Evolutionary conservation across 208 protist genomes (phyloP).

Genomic region (Phytomonas serpens): DNA sequence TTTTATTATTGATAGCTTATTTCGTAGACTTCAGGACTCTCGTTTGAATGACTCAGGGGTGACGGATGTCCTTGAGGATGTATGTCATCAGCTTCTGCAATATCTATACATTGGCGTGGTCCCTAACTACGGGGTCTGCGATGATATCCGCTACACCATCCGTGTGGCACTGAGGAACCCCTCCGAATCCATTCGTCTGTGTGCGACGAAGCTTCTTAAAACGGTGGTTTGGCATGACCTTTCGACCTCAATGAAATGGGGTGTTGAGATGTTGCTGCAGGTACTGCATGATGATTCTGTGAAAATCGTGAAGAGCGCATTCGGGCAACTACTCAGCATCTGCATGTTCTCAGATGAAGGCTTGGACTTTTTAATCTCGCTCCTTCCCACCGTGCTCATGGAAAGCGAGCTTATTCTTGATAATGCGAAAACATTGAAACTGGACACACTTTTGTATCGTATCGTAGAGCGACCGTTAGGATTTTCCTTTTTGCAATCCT

Average conservation of each 20-base stretch:
- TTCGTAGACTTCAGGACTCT: conserved; percentile 44
- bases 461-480: conserved; percentile 64
- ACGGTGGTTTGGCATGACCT: conserved; percentile 77
- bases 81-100: conserved; percentile 68
- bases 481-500: conserved; percentile 79
- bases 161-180: conserved; percentile 50
- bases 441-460: conserved; percentile 69
- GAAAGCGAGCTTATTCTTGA: conserved; percentile 68
- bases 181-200: conserved; percentile 63
- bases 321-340: conserved; percentile 75
- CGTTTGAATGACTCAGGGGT: conserved; percentile 20
- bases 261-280: conserved; percentile 74
- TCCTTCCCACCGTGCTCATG: conserved; percentile 75
- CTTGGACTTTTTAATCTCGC: conserved; percentile 79
- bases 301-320: conserved; percentile 71
- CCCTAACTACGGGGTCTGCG: conserved; percentile 86
- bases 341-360: conserved; percentile 80
- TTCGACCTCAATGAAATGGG: conserved; percentile 82
- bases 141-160: conserved; percentile 73
- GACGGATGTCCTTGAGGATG: conserved; percentile 62
- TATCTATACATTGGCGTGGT: conserved; percentile 72
- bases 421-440: conserved; percentile 52
- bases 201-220: conserved; percentile 64
- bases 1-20: conserved; percentile 59
- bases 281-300: conserved; percentile 68